Conservation (phyloP, 139 green algal species). For the Eudorina sp. region DNA sequence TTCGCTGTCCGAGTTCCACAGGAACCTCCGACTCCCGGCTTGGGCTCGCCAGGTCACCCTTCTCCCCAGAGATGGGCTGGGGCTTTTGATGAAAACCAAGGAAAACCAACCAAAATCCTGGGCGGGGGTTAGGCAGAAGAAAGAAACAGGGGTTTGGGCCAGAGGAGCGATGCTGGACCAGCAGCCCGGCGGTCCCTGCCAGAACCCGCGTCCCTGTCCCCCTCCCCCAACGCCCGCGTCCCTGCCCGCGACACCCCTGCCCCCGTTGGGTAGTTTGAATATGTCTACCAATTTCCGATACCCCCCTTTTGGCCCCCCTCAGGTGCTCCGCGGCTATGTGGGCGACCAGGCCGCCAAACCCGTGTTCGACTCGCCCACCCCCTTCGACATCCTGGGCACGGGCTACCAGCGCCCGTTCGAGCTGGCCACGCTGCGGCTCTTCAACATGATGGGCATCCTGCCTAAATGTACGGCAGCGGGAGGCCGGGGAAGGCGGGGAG, state of each 20-base stretch:
- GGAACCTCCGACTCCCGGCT: too few species aligned
- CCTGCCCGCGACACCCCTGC: background rate
- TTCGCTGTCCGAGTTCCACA: too few species aligned
- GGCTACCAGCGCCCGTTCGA: conserved; percentile 87
- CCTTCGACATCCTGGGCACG: conserved; percentile 85
- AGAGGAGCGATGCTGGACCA: too few species aligned
- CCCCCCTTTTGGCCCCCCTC: background rate
- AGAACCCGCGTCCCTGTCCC: background rate
- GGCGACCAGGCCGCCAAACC: conserved; percentile 75
- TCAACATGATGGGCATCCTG: conserved; percentile 87
- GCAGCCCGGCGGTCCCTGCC: too few species aligned
- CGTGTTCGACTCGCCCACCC: conserved; percentile 71
- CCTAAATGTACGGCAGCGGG: conserved; percentile 69
- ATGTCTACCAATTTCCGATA: background rate
- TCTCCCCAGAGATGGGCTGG: too few species aligned
- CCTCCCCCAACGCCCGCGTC: too few species aligned
- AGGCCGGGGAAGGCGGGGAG: background rate
- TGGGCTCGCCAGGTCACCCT: too few species aligned
- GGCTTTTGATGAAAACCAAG: too few species aligned
- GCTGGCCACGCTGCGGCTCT: conserved; percentile 87
- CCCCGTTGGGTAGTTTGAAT: background rate
- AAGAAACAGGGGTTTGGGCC: too few species aligned
- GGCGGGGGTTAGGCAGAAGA: too few species aligned
- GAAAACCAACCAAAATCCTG: too few species aligned
- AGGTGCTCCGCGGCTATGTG: conserved; percentile 86